Percentiles rank a stretch among this genome's conserved stretches.
Conservation (phyloP, 2,329 filamentous ascomycete species). For the Monilinia aucupariae region DNA sequence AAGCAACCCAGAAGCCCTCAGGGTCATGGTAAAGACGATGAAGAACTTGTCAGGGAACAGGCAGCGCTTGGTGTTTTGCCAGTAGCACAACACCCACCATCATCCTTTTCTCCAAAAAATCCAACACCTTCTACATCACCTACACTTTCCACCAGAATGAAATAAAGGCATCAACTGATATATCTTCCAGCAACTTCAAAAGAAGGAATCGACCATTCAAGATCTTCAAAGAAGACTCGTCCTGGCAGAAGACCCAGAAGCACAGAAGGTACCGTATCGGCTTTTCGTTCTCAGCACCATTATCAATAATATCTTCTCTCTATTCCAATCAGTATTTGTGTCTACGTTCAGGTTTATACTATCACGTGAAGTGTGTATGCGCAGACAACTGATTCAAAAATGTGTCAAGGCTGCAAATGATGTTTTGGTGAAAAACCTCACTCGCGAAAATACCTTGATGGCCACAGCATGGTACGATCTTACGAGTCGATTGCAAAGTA, state of each 20-base stretch:
- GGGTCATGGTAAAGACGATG: neutral
- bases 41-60: constrained; percentile 9
- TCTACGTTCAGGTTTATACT: constrained; percentile 3
- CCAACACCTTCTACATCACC: constrained; percentile 3
- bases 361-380: constrained; percentile 15
- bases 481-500: constrained; percentile 71
- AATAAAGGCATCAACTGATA: constrained; percentile 24
- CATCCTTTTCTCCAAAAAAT: neutral
- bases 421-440: constrained; percentile 50
- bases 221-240: constrained; percentile 31
- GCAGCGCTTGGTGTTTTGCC: constrained; percentile 10
- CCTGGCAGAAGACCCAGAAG: constrained; percentile 29
- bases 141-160: neutral
- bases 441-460: constrained; percentile 73
- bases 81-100: constrained; percentile 12
- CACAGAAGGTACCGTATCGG: constrained; percentile 32
- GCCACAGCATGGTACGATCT: constrained; percentile 84
- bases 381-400: constrained; percentile 17
- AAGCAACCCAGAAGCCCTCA: neutral
- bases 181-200: constrained; percentile 28
- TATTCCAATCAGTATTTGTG: constrained; percentile 13
- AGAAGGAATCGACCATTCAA: constrained; percentile 28
- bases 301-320: constrained; percentile 7
- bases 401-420: constrained; percentile 31
- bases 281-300: constrained; percentile 18